These are phyloP conservation scores for Eucommia ulmoides DNA, from an alignment of 257 asterid genomes.

Conservation along the genomic window DNA sequence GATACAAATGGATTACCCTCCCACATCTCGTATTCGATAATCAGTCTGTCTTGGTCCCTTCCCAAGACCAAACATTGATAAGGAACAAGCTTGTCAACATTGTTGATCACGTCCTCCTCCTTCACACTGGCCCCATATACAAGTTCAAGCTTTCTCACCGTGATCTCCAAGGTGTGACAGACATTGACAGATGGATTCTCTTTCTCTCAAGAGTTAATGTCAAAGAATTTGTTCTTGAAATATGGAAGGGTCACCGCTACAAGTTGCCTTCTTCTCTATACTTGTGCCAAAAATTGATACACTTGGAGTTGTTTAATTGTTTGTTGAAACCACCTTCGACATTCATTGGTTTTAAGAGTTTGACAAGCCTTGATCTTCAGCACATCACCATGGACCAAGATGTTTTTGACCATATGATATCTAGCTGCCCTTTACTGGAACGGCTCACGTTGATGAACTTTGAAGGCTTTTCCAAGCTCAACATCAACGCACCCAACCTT, in stretches of 20 bases:
- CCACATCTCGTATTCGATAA: slow-evolving; percentile 78
- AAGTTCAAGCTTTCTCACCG: slow-evolving; percentile 91
- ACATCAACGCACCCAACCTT: slow-evolving; percentile 75
- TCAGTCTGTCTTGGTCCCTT: slow-evolving; percentile 59
- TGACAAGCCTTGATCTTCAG: slow-evolving; percentile 95
- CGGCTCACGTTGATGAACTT: slow-evolving; percentile 84
- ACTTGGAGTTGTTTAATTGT: slow-evolving; percentile 89
- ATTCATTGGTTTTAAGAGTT: slow-evolving; percentile 61
- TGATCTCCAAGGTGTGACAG: slow-evolving; percentile 84
- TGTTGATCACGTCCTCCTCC: slow-evolving; percentile 77
- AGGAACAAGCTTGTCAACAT: slow-evolving; percentile 72
- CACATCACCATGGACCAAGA: slow-evolving; percentile 89
- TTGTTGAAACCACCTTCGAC: slow-evolving; percentile 56
- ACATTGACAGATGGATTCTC: slow-evolving; percentile 90
- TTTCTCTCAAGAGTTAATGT: slow-evolving; percentile 71
- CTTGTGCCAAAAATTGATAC: slow-evolving; percentile 60
- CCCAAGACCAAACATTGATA: slow-evolving; percentile 59
- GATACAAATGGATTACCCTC: slow-evolving; percentile 86
- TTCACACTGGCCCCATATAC: slow-evolving; percentile 70
- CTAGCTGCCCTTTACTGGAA: slow-evolving; percentile 73
- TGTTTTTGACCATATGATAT: slow-evolving; percentile 66
- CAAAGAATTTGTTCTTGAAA: slow-evolving; percentile 76
- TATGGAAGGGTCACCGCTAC: slow-evolving; percentile 96
- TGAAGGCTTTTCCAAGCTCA: slow-evolving; percentile 71
- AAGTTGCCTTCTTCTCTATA: slow-evolving; percentile 73